A percentile compares a stretch with the other conserved stretches of the same genome.
Evolutionary conservation across 371 early-diverging fungal genomes (phyloP).

Genomic region (Catenaria anguillulae): DNA sequence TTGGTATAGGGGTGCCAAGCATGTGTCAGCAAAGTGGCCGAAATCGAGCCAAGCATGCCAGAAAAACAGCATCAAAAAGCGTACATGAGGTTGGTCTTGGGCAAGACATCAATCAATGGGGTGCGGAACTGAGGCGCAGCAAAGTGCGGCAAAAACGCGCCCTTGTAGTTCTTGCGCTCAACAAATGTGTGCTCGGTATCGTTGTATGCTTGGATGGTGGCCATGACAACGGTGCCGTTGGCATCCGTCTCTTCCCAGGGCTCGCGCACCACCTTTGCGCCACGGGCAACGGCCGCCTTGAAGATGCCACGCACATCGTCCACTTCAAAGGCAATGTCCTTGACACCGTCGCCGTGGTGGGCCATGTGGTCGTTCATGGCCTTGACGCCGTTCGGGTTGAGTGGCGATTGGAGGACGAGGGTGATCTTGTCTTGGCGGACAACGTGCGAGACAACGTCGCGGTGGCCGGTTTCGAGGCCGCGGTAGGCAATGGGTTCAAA

Average conservation of each 20-base stretch:
- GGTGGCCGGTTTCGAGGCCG: slow-evolving; percentile 86
- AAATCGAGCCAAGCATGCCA: no score
- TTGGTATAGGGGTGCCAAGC: no score
- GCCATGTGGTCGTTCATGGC: slow-evolving; percentile 57
- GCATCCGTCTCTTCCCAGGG: slow-evolving; percentile 70
- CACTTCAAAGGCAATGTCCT: slow-evolving; percentile 86
- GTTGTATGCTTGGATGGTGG: slow-evolving; percentile 83
- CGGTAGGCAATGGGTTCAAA: slow-evolving; percentile 83
- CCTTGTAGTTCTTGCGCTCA: slow-evolving; percentile 67
- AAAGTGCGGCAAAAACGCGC: slow-evolving; percentile 77
- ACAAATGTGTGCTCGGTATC: slow-evolving; percentile 89
- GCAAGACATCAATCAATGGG: slow-evolving; percentile 48
- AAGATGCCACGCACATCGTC: slow-evolving; percentile 69
- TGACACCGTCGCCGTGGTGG: slow-evolving; percentile 84
- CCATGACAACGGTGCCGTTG: slow-evolving; percentile 75
- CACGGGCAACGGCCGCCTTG: slow-evolving; percentile 57
- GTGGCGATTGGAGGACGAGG: slow-evolving; percentile 81
- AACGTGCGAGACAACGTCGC: slow-evolving; percentile 73
- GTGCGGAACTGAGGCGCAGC: slow-evolving; percentile 32
- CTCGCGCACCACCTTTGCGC: slow-evolving; percentile 67
- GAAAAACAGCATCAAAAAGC: no score
- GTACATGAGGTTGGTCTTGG: slow-evolving; percentile 12
- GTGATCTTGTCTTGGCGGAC: slow-evolving; percentile 60
- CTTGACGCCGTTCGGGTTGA: slow-evolving; percentile 59
- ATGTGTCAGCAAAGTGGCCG: no score